Evolutionary conservation across 345 rosid species (phyloP).

Genomic region (Gossypium ekmanianum): DNA sequence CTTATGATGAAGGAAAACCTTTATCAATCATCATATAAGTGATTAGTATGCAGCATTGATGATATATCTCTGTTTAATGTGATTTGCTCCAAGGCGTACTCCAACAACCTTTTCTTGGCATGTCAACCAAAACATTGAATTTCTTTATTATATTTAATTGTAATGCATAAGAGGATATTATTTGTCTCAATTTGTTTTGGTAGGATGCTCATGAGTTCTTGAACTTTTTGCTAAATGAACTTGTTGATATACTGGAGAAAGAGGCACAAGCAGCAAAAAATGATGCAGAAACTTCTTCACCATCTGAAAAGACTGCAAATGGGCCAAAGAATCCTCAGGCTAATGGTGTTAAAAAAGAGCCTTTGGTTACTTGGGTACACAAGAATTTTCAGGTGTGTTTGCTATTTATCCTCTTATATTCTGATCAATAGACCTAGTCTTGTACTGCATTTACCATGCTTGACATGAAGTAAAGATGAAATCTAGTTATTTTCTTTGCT

Average conservation of each 20-base stretch:
- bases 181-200: constrained; percentile 7
- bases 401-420: background rate
- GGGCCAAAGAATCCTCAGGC: constrained; percentile 57
- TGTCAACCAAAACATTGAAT: background rate
- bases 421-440: background rate
- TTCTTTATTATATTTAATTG: background rate
- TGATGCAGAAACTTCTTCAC: constrained; percentile 68
- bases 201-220: constrained; percentile 99
- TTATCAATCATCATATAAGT: too few species aligned
- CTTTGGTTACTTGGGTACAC: constrained; percentile 97
- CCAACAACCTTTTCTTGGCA: background rate
- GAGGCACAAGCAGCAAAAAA: constrained; percentile 78
- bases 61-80: too few species aligned
- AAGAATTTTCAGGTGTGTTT: constrained; percentile 81
- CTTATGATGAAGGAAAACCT: too few species aligned
- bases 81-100: too few species aligned
- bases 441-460: background rate
- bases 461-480: background rate
- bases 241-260: constrained; percentile 96
- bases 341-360: constrained; percentile 84
- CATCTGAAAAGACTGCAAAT: constrained; percentile 74
- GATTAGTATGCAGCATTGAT: too few species aligned
- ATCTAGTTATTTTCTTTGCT: background rate
- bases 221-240: constrained; percentile 95
- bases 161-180: background rate